Percentiles rank a stretch among this genome's conserved stretches.
Conservation (phyloP, 2,329 filamentous ascomycete species). For the Diaporthe caulivora region DNA sequence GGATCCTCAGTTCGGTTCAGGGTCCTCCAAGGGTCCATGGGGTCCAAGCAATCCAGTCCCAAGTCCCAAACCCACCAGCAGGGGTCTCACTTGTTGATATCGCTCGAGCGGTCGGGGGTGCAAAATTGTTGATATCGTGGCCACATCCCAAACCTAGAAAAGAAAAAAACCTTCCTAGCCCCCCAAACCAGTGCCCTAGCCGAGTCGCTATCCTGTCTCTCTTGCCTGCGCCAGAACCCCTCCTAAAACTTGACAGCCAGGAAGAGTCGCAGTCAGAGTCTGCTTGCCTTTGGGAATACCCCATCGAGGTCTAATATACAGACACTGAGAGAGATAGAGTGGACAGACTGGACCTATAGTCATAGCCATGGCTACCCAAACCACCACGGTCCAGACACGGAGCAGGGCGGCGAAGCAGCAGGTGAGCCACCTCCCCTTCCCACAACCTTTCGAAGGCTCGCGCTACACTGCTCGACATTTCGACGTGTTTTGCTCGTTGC, state of each 20-base stretch:
- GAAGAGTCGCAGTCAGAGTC: slow-evolving; percentile 15
- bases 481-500: neutral
- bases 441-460: neutral
- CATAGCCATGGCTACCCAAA: slow-evolving; percentile 35
- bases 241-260: slow-evolving; percentile 3
- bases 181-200: neutral
- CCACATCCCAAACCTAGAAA: slow-evolving; percentile 20
- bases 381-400: slow-evolving; percentile 37
- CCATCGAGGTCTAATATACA: slow-evolving; percentile 1
- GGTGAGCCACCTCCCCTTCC: slow-evolving; percentile 15
- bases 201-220: neutral
- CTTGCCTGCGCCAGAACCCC: neutral
- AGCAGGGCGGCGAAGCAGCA: slow-evolving; percentile 36
- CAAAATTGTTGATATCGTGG: slow-evolving; percentile 39
- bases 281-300: slow-evolving; percentile 1
- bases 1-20: neutral
- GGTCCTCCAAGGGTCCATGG: slow-evolving; percentile 25
- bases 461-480: neutral
- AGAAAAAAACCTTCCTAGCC: neutral
- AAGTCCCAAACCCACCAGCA: slow-evolving; percentile 34
- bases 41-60: slow-evolving; percentile 26
- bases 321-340: neutral
- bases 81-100: slow-evolving; percentile 40
- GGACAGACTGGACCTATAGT: neutral
- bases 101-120: slow-evolving; percentile 36